These are phyloP conservation scores for Saussurea involucrata DNA, from an alignment of 129 eudicot species.

Conservation along the genomic window DNA sequence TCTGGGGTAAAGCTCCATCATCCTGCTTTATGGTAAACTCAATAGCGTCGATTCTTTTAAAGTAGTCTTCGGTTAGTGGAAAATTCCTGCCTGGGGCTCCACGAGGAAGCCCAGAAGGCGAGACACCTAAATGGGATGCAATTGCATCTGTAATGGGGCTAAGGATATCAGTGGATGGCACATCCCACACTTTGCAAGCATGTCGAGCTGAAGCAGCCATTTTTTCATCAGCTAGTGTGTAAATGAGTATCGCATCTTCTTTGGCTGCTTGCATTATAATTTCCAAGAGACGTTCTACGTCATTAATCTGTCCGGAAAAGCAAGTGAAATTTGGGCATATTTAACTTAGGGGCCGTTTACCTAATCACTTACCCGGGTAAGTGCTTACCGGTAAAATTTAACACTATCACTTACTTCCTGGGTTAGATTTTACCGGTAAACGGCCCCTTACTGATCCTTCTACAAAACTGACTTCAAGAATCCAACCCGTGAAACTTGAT, in stretches of 20 bases:
- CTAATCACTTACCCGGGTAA: no score
- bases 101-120: constrained; percentile 69
- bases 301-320: constrained; percentile 43
- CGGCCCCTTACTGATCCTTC: no score
- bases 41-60: constrained; percentile 59
- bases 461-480: not conserved
- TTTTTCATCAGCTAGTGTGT: constrained; percentile 73
- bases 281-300: constrained; percentile 54
- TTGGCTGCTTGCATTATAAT: constrained; percentile 66
- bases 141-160: constrained; percentile 62
- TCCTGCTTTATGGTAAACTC: constrained; percentile 76
- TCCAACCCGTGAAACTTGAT: not conserved
- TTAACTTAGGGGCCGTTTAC: no score
- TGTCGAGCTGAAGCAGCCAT: constrained; percentile 54
- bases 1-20: constrained; percentile 64
- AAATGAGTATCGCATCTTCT: constrained; percentile 63
- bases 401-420: no score
- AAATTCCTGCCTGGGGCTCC: constrained; percentile 58
- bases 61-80: constrained; percentile 49
- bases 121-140: constrained; percentile 59
- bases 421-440: no score
- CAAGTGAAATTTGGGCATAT: not conserved
- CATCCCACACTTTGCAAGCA: constrained; percentile 59
- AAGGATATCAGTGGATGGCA: constrained; percentile 51
- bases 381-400: no score